Evolutionary conservation across 805 yeast genomes (phyloP).

Genomic region (Metschnikowia bowlesiae): DNA sequence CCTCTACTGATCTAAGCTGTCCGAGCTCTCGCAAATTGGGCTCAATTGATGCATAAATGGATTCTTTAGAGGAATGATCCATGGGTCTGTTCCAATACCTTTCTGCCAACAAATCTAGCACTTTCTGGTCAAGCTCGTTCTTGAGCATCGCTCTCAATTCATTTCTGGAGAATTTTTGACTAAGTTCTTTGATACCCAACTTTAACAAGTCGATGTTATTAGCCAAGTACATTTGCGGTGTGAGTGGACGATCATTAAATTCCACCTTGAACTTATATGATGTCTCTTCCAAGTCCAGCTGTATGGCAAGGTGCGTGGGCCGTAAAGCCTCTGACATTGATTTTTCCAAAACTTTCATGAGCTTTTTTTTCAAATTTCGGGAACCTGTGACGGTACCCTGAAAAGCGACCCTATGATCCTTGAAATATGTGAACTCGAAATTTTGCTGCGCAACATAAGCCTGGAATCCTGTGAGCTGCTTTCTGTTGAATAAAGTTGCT

Average conservation of each 20-base stretch:
- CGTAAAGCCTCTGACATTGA: slow-evolving; percentile 86
- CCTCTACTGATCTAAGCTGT: slow-evolving; percentile 44
- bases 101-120: slow-evolving; percentile 79
- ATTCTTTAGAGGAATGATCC: slow-evolving; percentile 12
- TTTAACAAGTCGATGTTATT: slow-evolving; percentile 86
- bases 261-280: slow-evolving; percentile 92
- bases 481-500: slow-evolving; percentile 45
- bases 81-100: slow-evolving; percentile 84
- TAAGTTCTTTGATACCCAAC: slow-evolving; percentile 79
- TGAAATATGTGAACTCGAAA: slow-evolving; percentile 55
- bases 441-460: slow-evolving; percentile 65
- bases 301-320: slow-evolving; percentile 82
- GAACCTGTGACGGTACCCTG: slow-evolving; percentile 72
- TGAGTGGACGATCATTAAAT: slow-evolving; percentile 88
- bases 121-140: slow-evolving; percentile 83
- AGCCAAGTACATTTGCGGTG: slow-evolving; percentile 92
- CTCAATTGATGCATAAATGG: slow-evolving; percentile 26
- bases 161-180: slow-evolving; percentile 73
- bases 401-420: slow-evolving; percentile 55
- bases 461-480: slow-evolving; percentile 46
- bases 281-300: slow-evolving; percentile 90
- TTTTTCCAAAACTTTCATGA: slow-evolving; percentile 81
- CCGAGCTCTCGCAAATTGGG: slow-evolving; percentile 55
- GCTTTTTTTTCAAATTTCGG: slow-evolving; percentile 64
- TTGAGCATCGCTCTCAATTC: slow-evolving; percentile 77